Evolutionary conservation across 306 rosid species (phyloP).

Genomic region (Dryas alaskensis): DNA sequence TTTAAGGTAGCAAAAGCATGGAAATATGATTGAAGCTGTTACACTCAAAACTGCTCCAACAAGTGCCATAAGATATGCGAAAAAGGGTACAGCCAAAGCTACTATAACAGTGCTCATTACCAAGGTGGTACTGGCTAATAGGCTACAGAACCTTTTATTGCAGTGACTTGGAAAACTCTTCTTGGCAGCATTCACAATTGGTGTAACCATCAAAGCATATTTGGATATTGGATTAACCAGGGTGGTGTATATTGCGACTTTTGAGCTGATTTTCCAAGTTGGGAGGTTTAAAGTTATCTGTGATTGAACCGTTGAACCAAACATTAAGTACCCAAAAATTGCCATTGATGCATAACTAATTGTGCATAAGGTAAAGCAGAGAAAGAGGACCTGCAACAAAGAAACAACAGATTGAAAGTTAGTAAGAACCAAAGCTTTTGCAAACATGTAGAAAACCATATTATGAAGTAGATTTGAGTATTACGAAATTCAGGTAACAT

Average conservation of each 20-base stretch:
- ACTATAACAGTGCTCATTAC: slow-evolving; percentile 48
- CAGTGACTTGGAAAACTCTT: slow-evolving; percentile 32
- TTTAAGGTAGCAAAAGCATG: slow-evolving; percentile 61
- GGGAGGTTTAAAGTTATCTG: slow-evolving; percentile 25
- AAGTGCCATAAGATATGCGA: slow-evolving; percentile 60
- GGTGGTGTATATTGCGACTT: slow-evolving; percentile 26
- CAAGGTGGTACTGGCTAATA: slow-evolving; percentile 37
- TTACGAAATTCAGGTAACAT: background rate
- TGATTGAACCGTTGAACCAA: slow-evolving; percentile 50
- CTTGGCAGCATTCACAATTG: slow-evolving; percentile 54
- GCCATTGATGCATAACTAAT: slow-evolving; percentile 64
- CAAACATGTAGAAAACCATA: background rate
- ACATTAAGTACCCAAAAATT: slow-evolving; percentile 66
- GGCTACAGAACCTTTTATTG: slow-evolving; percentile 35
- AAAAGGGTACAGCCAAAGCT: slow-evolving; percentile 52
- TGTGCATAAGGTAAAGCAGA: slow-evolving; percentile 57
- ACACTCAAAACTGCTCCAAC: slow-evolving; percentile 68
- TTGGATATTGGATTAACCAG: slow-evolving; percentile 37
- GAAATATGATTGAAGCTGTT: slow-evolving; percentile 60
- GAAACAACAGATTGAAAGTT: background rate
- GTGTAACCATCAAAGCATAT: slow-evolving; percentile 66
- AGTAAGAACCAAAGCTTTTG: background rate
- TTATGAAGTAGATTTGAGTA: background rate
- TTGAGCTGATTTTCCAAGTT: slow-evolving; percentile 7
- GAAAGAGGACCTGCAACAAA: slow-evolving; percentile 53